phyloP scores from a whole-genome alignment of 305 asterid species.

The Solanum hybrid region DNA sequence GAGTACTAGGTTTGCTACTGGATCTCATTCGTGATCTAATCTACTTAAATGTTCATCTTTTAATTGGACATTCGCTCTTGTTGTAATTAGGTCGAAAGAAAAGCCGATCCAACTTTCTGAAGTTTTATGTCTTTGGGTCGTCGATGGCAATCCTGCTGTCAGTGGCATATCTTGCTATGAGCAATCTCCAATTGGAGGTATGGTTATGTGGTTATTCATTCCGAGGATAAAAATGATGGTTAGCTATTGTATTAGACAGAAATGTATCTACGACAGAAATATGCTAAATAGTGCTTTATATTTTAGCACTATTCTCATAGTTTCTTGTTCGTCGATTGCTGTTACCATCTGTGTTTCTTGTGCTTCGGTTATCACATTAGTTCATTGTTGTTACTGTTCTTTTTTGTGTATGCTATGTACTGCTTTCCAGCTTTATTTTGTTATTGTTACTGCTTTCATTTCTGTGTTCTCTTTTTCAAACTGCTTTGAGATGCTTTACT shows the following conservation, averaged over 20 bases:
- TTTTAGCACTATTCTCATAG: background rate
- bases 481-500: background rate
- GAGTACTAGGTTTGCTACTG: constrained; percentile 48
- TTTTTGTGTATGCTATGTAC: background rate
- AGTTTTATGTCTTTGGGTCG: constrained; percentile 52
- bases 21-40: background rate
- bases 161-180: constrained; percentile 26
- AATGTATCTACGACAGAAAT: background rate
- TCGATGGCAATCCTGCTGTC: constrained; percentile 39
- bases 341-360: background rate
- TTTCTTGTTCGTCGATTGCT: background rate
- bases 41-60: background rate
- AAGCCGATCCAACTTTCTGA: constrained; percentile 41
- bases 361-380: background rate
- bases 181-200: constrained; percentile 36
- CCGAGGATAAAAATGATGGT: background rate
- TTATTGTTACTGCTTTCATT: background rate
- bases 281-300: background rate
- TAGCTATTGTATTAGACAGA: background rate
- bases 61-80: background rate
- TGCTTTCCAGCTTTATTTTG: no score
- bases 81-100: constrained; percentile 56
- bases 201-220: background rate
- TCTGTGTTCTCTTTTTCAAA: background rate
- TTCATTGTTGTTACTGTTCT: background rate